A percentile compares a stretch with the other conserved stretches of the same genome.
Conservation (phyloP, 306 rosid species). For the Cucurbita maxima region DNA sequence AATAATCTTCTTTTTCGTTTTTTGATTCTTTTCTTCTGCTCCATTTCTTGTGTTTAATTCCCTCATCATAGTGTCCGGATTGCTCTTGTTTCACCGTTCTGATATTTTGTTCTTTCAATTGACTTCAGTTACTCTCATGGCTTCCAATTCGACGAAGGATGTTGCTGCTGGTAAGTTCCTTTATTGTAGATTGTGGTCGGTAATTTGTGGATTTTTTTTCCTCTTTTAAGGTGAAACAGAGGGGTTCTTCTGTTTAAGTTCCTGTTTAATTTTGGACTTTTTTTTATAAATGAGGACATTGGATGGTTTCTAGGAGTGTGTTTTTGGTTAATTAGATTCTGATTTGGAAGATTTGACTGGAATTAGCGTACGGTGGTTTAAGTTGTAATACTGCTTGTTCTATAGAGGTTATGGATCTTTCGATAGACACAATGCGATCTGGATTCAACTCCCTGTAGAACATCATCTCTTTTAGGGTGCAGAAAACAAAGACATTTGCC, state of each 20-base stretch:
- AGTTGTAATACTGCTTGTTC: background rate
- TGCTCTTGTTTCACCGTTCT: background rate
- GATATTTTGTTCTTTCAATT: background rate
- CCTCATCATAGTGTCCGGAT: background rate
- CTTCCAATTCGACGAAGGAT: constrained; percentile 3
- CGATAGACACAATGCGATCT: background rate
- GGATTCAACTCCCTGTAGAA: background rate
- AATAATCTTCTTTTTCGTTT: background rate
- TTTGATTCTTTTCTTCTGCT: background rate
- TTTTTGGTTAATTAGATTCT: background rate
- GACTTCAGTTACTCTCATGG: background rate
- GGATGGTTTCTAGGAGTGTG: background rate
- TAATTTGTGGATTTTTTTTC: background rate
- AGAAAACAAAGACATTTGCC: background rate
- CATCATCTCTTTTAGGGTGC: background rate
- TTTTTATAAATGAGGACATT: background rate
- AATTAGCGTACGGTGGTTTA: background rate
- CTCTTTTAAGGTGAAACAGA: background rate
- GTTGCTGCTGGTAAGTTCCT: background rate
- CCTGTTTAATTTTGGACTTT: background rate
- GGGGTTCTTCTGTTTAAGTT: background rate
- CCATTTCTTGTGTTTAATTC: background rate
- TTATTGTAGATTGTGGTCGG: background rate
- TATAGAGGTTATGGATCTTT: background rate
- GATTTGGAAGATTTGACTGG: background rate